Conservation (phyloP, 176 grass and related monocot species). For the sorghum (Sorghum bicolor) region Sorghum_bicolor_NCBIv3 NC_012878.2:53668001-53668500, state of each 20-base stretch:
- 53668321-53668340: conserved; percentile 48
- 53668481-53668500: conserved; percentile 43
- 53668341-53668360: conserved; percentile 92
- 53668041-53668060: conserved; percentile 97
- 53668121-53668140: conserved; percentile 24
- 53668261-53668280: conserved; percentile 81
- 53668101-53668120: conserved; percentile 45
- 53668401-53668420: conserved; percentile 80
- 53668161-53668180: conserved; percentile 45
- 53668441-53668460: conserved; percentile 53
- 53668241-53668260: conserved; percentile 76
- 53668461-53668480: conserved; percentile 43
- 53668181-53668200: conserved; percentile 91
- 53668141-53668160: conserved; percentile 53
- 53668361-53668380: conserved; percentile 89
- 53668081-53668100: conserved; percentile 73
- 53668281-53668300: conserved; percentile 59
- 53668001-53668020: conserved; percentile 97
- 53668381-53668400: conserved; percentile 60
- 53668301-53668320: conserved; percentile 34
- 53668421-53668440: conserved; percentile 77
- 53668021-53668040: conserved; percentile 81
- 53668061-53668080: conserved; percentile 88
- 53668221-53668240: conserved; percentile 61
- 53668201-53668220: conserved; percentile 65